Percentiles rank a stretch among this genome's conserved stretches.
Conservation (phyloP, 2,329 filamentous ascomycete genomes). For the Diaporthe citri region DNA sequence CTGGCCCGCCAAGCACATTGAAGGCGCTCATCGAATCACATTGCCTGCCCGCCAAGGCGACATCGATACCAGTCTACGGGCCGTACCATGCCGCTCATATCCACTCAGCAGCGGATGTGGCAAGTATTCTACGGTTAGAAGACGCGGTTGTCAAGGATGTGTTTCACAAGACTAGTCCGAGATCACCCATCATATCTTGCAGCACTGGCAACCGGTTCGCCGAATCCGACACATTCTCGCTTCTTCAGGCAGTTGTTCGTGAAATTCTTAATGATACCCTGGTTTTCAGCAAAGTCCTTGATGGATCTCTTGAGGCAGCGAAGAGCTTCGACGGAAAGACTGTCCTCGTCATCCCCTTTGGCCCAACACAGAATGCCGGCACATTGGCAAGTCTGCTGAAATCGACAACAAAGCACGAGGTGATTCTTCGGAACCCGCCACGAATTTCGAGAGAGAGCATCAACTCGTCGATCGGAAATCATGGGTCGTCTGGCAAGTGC, state of each 20-base stretch:
- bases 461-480: slow-evolving; percentile 57
- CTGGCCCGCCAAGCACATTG: slow-evolving; percentile 65
- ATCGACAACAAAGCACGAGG: slow-evolving; percentile 56
- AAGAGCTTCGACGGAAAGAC: slow-evolving; percentile 54
- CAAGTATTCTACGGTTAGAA: slow-evolving; percentile 59
- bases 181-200: slow-evolving; percentile 64
- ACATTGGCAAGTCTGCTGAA: slow-evolving; percentile 59
- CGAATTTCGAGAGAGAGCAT: slow-evolving; percentile 52
- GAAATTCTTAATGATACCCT: slow-evolving; percentile 66
- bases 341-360: slow-evolving; percentile 62
- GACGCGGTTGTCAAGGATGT: slow-evolving; percentile 54
- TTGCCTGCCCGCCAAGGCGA: slow-evolving; percentile 56
- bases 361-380: slow-evolving; percentile 62
- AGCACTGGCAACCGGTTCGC: slow-evolving; percentile 58
- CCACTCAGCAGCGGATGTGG: slow-evolving; percentile 58
- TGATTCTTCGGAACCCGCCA: slow-evolving; percentile 55
- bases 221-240: slow-evolving; percentile 54
- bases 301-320: slow-evolving; percentile 60
- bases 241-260: slow-evolving; percentile 58
- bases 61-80: slow-evolving; percentile 66
- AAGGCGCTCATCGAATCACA: slow-evolving; percentile 56
- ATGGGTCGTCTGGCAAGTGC: slow-evolving; percentile 62
- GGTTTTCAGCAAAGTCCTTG: slow-evolving; percentile 61
- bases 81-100: slow-evolving; percentile 70
- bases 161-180: slow-evolving; percentile 58